Conservation (phyloP, 768 basidiomycete species). For the Tylopilus cervinicoccineus region DNA sequence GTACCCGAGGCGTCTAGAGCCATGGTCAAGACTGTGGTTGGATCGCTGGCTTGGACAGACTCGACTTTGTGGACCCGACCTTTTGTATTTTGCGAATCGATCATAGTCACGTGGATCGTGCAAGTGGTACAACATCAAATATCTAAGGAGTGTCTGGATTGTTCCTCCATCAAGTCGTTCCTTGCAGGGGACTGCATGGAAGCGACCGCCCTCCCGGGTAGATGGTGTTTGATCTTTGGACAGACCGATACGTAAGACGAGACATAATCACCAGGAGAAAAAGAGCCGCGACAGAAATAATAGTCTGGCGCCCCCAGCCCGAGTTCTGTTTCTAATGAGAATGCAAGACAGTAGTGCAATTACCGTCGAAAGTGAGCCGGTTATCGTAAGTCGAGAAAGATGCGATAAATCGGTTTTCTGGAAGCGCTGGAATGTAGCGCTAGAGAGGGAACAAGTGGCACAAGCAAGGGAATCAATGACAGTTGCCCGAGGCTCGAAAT, state of each 20-base stretch:
- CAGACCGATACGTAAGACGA: too few species aligned
- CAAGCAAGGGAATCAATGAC: not conserved
- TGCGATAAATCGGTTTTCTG: not conserved
- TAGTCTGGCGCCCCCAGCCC: not conserved
- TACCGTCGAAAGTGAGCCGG: not conserved
- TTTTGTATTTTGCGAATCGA: too few species aligned
- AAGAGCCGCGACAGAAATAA: not conserved
- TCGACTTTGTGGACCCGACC: not conserved
- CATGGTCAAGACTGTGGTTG: not conserved
- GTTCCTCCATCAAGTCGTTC: too few species aligned
- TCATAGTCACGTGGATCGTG: slow-evolving; percentile 12
- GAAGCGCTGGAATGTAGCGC: not conserved
- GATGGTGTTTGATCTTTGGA: too few species aligned
- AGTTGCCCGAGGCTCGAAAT: too few species aligned
- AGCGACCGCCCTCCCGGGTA: not conserved
- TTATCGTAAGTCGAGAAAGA: not conserved
- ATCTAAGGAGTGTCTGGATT: too few species aligned
- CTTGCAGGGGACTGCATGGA: not conserved
- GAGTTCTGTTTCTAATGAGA: not conserved
- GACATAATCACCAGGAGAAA: not conserved
- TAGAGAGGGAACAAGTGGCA: not conserved
- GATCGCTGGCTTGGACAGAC: not conserved
- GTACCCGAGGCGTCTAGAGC: slow-evolving; percentile 42
- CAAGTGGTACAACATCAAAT: not conserved
- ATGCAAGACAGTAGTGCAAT: not conserved